Base-by-base conservation (phyloP, 2,329 filamentous ascomycete species). In the Cyphellophora europaea region DNA sequence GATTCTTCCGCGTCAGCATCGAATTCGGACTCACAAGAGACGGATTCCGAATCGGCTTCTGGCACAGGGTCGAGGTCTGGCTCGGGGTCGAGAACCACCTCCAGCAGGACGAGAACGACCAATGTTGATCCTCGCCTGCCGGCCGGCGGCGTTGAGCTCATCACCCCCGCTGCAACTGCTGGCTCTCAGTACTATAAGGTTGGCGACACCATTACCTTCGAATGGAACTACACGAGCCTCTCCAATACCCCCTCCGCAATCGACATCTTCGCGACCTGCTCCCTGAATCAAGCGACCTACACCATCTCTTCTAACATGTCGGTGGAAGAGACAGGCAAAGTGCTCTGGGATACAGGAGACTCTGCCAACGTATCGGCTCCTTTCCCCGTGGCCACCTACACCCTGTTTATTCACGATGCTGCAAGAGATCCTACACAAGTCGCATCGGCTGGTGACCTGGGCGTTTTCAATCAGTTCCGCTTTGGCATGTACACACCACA, bases 201-300 rank as follows among this genome's bases (percentile, higher is more conserved):
- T 45, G 72, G 72, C 12, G 65, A 79, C 29, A 66, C 62, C 40
- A 59, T 79, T 18, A 79, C 76, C 0, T 78, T 81, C 46, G 69
- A 63, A 13, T 82, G 77, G 77, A 81, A 82, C 56, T 81, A 79
- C 57, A 82, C 77, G 6, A 44, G 43, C 19, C 59, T 81, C 15
- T 67, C 63, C 13, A 62, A 71, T 12, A 74, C 71, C 0, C 77
- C 77, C 0, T 63, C 65, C 1, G 67, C 65, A 28, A 61, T 82
- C 47, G 74, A 81, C 46, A 66, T 81, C 23, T 57, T 79, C 28
- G 77, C 77, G 2, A 69, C 67, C 8, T 79, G 76, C 63, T 66
- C 65, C 21, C 54, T 63, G 40, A 79, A 79, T 56, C 60, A 66
- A 38, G 64, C 65, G 30, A 72, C 67, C 23, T 81, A 80, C 53